These are phyloP conservation scores for Stemphylium lycopersici DNA, from an alignment of 2,329 filamentous ascomycete species.

Conservation along the genomic window DNA sequence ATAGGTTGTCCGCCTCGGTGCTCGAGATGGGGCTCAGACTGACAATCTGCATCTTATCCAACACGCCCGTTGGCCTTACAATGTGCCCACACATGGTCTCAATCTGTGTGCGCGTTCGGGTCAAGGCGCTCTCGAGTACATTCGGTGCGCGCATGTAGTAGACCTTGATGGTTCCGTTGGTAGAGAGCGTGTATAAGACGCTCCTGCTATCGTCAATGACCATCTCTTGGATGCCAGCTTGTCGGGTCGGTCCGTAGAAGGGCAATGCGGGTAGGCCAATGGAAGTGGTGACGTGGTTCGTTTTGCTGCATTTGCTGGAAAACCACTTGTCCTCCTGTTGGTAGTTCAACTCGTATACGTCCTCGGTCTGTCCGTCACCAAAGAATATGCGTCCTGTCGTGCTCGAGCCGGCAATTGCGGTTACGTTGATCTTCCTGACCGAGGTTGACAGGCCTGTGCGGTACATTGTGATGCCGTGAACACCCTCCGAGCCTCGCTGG, in stretches of 20 bases:
- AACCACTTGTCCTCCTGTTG: slow-evolving; percentile 99
- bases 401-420: slow-evolving; percentile 76
- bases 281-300: slow-evolving; percentile 81
- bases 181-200: slow-evolving; percentile 90
- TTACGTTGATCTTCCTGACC: slow-evolving; percentile 77
- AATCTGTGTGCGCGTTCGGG: slow-evolving; percentile 59
- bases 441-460: slow-evolving; percentile 85
- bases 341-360: slow-evolving; percentile 93
- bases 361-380: slow-evolving; percentile 77
- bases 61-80: slow-evolving; percentile 73
- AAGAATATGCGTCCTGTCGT: slow-evolving; percentile 93
- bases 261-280: slow-evolving; percentile 62
- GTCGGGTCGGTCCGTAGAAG: slow-evolving; percentile 31
- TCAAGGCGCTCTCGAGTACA: slow-evolving; percentile 61
- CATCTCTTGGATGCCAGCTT: slow-evolving; percentile 77
- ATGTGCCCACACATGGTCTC: slow-evolving; percentile 83
- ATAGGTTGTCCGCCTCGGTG: slow-evolving; percentile 79
- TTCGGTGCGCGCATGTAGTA: slow-evolving; percentile 78
- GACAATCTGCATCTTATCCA: slow-evolving; percentile 72
- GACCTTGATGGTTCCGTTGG: slow-evolving; percentile 83
- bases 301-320: slow-evolving; percentile 81
- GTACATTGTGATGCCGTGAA: slow-evolving; percentile 77
- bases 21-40: slow-evolving; percentile 85
- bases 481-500: slow-evolving; percentile 68
- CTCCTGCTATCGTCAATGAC: slow-evolving; percentile 86